These are phyloP conservation scores for Populus nigra DNA, from an alignment of 345 rosid species.

Conservation along the genomic window DNA sequence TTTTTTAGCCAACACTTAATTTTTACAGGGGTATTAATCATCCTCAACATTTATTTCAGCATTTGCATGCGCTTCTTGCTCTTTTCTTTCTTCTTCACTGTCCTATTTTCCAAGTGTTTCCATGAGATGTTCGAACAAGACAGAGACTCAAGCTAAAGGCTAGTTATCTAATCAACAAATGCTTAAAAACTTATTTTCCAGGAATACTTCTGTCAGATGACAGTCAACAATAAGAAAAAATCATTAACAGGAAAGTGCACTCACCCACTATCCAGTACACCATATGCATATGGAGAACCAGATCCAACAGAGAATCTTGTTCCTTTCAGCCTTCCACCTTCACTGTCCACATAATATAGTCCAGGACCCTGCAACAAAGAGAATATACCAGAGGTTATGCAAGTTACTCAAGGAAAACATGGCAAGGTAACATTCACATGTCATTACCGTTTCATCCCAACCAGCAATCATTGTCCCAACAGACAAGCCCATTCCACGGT, in stretches of 20 bases:
- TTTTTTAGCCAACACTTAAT: background rate
- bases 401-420: background rate
- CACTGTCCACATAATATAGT: constrained; percentile 93
- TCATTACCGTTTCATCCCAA: constrained; percentile 91
- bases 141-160: background rate
- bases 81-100: background rate
- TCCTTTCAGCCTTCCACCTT: constrained; percentile 98
- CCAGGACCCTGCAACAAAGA: constrained; percentile 79
- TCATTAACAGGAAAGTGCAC: constrained; percentile 10
- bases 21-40: background rate
- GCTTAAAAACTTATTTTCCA: background rate
- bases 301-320: constrained; percentile 97
- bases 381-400: constrained; percentile 1
- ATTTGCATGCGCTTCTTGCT: background rate
- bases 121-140: background rate
- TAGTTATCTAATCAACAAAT: background rate
- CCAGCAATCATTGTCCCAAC: constrained; percentile 99
- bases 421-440: background rate
- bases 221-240: background rate
- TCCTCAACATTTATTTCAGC: background rate
- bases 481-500: constrained; percentile 97
- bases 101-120: background rate
- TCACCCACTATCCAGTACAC: constrained; percentile 93
- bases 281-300: constrained; percentile 99
- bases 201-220: background rate